Percentiles rank a stretch among this genome's conserved stretches.
These are phyloP conservation scores for Fusarium piperis DNA, from an alignment of 2,329 filamentous ascomycete genomes.

Conservation along the genomic window DNA sequence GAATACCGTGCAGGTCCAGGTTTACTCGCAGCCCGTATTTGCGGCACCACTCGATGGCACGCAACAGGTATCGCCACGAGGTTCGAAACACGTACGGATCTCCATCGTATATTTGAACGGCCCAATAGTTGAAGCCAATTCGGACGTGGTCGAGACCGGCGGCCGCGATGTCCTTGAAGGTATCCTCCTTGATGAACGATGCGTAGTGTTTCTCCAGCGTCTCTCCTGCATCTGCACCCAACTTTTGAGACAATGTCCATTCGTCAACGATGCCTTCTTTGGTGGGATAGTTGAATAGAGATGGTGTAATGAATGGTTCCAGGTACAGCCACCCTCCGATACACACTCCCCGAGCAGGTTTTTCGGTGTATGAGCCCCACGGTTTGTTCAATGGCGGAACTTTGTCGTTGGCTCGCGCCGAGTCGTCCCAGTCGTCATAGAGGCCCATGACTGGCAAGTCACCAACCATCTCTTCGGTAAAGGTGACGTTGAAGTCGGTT, in stretches of 20 bases:
- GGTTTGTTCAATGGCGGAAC: conserved; percentile 79
- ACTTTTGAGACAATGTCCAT: conserved; percentile 77
- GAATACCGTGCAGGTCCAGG: conserved; percentile 89
- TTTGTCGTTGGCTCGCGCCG: conserved; percentile 77
- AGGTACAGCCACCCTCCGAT: conserved; percentile 93
- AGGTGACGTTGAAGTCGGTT: conserved; percentile 91
- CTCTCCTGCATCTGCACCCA: conserved; percentile 73
- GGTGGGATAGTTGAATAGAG: conserved; percentile 78
- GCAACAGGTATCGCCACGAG: conserved; percentile 91
- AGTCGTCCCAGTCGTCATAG: conserved; percentile 86
- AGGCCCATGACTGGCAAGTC: conserved; percentile 92
- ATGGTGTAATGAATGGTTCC: conserved; percentile 96
- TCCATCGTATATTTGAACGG: conserved; percentile 81
- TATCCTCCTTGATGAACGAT: conserved; percentile 83
- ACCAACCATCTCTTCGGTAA: conserved; percentile 85
- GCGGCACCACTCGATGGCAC: conserved; percentile 91
- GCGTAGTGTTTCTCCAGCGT: conserved; percentile 93
- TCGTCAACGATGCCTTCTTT: conserved; percentile 81
- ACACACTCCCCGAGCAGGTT: conserved; percentile 89
- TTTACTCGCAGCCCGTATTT: conserved; percentile 94
- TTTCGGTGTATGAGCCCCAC: conserved; percentile 80
- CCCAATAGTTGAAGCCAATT: conserved; percentile 96
- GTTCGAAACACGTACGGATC: conserved; percentile 90
- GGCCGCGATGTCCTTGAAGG: conserved; percentile 83
- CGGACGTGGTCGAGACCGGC: conserved; percentile 97